Conservation (phyloP, 1,284 basidiomycete genomes). For the Leccinum griseonigrum region DNA sequence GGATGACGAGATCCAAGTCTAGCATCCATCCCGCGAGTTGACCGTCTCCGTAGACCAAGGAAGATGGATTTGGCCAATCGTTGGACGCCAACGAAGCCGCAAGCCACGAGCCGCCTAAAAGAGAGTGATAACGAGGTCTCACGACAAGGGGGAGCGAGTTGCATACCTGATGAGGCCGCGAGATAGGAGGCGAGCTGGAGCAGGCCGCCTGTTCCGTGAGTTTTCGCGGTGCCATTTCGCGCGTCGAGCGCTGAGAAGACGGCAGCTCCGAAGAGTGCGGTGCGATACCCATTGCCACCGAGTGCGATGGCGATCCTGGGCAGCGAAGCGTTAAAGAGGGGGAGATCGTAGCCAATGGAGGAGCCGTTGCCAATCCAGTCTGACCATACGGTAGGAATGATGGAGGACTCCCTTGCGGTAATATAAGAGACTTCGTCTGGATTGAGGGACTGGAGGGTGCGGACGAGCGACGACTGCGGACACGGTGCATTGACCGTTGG, state of each 20-base stretch:
- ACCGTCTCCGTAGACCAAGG: constrained; percentile 56
- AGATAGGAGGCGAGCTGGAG: constrained; percentile 65
- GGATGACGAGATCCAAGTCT: constrained; percentile 53
- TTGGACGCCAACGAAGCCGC: constrained; percentile 57
- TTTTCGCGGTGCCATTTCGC: constrained; percentile 52
- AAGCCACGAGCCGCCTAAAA: constrained; percentile 65
- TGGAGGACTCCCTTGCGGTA: constrained; percentile 37
- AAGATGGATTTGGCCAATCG: constrained; percentile 50
- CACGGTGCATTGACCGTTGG: constrained; percentile 48
- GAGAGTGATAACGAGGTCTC: constrained; percentile 1
- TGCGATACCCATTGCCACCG: constrained; percentile 58
- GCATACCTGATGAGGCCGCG: constrained; percentile 56
- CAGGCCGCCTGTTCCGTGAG: constrained; percentile 60
- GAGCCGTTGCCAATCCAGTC: constrained; percentile 58
- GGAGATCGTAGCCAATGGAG: constrained; percentile 49
- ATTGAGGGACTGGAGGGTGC: constrained; percentile 49
- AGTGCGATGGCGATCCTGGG: constrained; percentile 57
- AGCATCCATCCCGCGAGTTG: constrained; percentile 55
- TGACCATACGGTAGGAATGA: constrained; percentile 51
- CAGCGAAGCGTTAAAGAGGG: constrained; percentile 38
- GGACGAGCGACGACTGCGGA: constrained; percentile 50
- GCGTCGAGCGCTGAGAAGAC: constrained; percentile 58
- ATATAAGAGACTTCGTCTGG: constrained; percentile 49
- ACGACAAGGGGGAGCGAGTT: background rate
- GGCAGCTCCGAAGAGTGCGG: constrained; percentile 59